Percentiles rank a stretch among this genome's conserved stretches.
These are phyloP conservation scores for Amanita rubescens DNA, from an alignment of 768 basidiomycete species.

Conservation along the genomic window DNA sequence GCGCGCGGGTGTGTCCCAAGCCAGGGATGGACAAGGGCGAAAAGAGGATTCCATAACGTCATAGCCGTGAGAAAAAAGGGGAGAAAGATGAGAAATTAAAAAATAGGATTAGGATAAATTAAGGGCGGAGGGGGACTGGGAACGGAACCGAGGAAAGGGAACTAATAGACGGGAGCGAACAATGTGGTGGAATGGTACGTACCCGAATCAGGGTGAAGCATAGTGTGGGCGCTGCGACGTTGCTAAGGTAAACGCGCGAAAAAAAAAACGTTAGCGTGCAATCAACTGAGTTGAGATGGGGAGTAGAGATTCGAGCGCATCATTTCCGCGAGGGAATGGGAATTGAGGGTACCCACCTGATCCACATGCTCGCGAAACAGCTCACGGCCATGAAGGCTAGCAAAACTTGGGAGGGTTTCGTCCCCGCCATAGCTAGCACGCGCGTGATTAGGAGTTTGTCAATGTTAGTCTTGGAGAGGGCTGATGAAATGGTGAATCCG, in stretches of 20 bases:
- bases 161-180: slow-evolving; percentile 1
- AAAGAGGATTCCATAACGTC: background rate
- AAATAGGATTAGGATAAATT: slow-evolving; percentile 1
- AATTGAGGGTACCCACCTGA: slow-evolving; percentile 63
- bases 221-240: slow-evolving; percentile 95
- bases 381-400: slow-evolving; percentile 94
- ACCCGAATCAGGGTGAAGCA: slow-evolving; percentile 96
- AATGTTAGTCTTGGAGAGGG: slow-evolving; percentile 90
- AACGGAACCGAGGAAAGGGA: background rate
- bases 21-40: too few relatives aligned
- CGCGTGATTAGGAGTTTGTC: slow-evolving; percentile 88
- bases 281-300: background rate
- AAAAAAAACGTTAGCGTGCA: background rate
- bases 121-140: background rate
- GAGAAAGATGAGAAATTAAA: background rate
- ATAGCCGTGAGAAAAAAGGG: background rate
- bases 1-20: too few relatives aligned
- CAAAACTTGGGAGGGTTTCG: slow-evolving; percentile 77
- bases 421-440: slow-evolving; percentile 85
- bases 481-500: slow-evolving; percentile 96
- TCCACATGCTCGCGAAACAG: slow-evolving; percentile 99
- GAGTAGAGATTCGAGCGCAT: background rate
- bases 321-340: background rate
- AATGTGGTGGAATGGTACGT: slow-evolving; percentile 20
- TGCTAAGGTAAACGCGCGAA: slow-evolving; percentile 37